Base-by-base conservation (phyloP, 202 grass and related monocot species). In the Eragrostis tef region DNA sequence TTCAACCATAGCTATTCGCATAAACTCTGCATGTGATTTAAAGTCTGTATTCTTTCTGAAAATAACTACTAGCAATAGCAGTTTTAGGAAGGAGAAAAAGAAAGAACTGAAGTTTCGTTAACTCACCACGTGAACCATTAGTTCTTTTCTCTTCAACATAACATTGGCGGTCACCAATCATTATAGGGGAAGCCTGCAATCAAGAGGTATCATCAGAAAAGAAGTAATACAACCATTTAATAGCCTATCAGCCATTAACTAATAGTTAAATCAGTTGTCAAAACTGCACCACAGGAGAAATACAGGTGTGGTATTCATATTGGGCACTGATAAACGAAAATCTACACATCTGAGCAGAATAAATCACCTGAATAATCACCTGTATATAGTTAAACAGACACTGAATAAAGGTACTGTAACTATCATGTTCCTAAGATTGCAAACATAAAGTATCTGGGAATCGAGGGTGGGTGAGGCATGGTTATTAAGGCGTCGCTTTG, bases 111-210 rank as follows among this genome's bases (percentile, higher is more conserved):
- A 58, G 36, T 67, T 80, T 9, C 3, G 27, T 51, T 49, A 48
- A 71, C 82, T 78, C 89, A 79, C 94, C 94, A 80, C 94, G 87
- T 71, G 92, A 76, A 84, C 86, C 88, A 79, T 75, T 80, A 62
- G 92, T 83, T 84, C 94, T 81, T 81, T 98, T 98, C 86, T 93
- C 94, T 86, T 98, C 90, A 0, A 98, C 86, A 8, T 82, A 82
- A 48, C 86, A 91, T 74, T 85, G 88, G 4, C 90, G 79, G 13
- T 88, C 92, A 78, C 68, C 64, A 20, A 98, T 92, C 75, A 83
- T 85, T 71, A 98, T 77, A 77, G 92, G 92, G 43, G 94, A 94
- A 86, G 86, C 92, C 94, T 98, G 85, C 70, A 79, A 83, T 67
- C 63, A 65, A 66, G 43, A 73, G 51, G 72, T 47, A 36, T 61